Evolutionary conservation across 2,329 filamentous ascomycete species (phyloP).

Genomic region (Trichophyton benhamiae): DNA sequence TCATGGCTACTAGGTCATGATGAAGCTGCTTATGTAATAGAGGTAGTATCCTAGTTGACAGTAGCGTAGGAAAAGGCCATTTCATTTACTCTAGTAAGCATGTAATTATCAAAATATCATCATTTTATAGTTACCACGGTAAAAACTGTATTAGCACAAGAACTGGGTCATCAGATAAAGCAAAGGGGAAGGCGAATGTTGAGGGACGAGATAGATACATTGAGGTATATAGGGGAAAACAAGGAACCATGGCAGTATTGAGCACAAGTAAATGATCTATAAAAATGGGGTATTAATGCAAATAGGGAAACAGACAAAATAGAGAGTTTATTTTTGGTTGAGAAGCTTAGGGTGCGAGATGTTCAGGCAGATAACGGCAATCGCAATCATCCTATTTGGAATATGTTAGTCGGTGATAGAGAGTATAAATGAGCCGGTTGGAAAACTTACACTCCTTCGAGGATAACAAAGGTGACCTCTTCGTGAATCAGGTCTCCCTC

Average conservation of each 20-base stretch:
- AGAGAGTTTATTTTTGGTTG: background rate
- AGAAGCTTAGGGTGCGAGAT: constrained; percentile 10
- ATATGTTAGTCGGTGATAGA: background rate
- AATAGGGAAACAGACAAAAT: background rate
- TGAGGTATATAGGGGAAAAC: background rate
- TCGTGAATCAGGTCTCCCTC: constrained; percentile 37
- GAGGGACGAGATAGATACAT: background rate
- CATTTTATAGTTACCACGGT: background rate
- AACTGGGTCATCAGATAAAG: background rate
- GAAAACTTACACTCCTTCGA: constrained; percentile 35
- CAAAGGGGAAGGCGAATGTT: background rate
- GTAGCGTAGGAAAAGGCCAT: too few relatives aligned
- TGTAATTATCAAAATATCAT: background rate
- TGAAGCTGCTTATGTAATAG: too few relatives aligned
- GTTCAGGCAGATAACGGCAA: constrained; percentile 9
- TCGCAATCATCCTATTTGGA: constrained; percentile 9
- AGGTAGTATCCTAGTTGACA: too few relatives aligned
- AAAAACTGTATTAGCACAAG: background rate
- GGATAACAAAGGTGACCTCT: constrained; percentile 39
- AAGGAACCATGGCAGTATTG: too few relatives aligned
- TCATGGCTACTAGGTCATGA: too few relatives aligned
- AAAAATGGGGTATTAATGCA: background rate
- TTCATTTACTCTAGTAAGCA: too few relatives aligned
- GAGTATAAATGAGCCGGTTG: background rate
- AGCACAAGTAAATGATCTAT: background rate